phyloP scores from a whole-genome alignment of 2,329 filamentous ascomycete species.

The Pyrenochaeta sp. region DNA sequence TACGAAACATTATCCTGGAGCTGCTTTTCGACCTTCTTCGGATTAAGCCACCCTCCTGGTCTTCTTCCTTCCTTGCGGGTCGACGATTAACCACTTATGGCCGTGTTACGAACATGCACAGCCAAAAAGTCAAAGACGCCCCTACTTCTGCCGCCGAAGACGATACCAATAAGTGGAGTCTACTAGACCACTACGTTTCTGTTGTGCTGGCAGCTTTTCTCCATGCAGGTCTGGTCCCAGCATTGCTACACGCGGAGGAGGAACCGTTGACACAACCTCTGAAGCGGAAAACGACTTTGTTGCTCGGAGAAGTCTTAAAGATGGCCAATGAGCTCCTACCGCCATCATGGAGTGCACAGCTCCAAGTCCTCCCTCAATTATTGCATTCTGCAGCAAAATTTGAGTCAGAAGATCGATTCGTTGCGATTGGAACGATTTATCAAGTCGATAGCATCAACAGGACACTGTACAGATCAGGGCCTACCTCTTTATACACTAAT shows the following conservation, averaged over 20 bases:
- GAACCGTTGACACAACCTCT: slow-evolving; percentile 72
- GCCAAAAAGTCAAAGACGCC: slow-evolving; percentile 61
- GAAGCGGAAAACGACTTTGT: slow-evolving; percentile 85
- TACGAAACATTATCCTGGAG: slow-evolving; percentile 82
- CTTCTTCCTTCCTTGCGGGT: slow-evolving; percentile 91
- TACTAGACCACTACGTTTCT: slow-evolving; percentile 93
- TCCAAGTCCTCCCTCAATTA: slow-evolving; percentile 88
- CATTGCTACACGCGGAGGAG: slow-evolving; percentile 67
- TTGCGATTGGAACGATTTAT: slow-evolving; percentile 90
- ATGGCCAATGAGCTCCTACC: slow-evolving; percentile 87
- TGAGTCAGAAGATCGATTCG: slow-evolving; percentile 73
- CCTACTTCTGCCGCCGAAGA: slow-evolving; percentile 69
- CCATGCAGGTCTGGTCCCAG: slow-evolving; percentile 72
- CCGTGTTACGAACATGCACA: slow-evolving; percentile 84
- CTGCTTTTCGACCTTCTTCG: slow-evolving; percentile 82
- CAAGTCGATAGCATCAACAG: slow-evolving; percentile 98
- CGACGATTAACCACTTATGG: slow-evolving; percentile 94
- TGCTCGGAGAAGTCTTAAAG: slow-evolving; percentile 91
- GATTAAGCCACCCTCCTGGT: slow-evolving; percentile 95
- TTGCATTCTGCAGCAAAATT: slow-evolving; percentile 79
- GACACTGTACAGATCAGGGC: slow-evolving; percentile 81
- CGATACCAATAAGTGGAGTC: slow-evolving; percentile 71
- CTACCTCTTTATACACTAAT: slow-evolving; percentile 46
- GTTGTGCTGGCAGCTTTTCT: slow-evolving; percentile 86
- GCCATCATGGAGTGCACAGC: slow-evolving; percentile 77